Conservation (phyloP, 2,329 filamentous ascomycete genomes). For the Zasmidium citrigriseum region DNA sequence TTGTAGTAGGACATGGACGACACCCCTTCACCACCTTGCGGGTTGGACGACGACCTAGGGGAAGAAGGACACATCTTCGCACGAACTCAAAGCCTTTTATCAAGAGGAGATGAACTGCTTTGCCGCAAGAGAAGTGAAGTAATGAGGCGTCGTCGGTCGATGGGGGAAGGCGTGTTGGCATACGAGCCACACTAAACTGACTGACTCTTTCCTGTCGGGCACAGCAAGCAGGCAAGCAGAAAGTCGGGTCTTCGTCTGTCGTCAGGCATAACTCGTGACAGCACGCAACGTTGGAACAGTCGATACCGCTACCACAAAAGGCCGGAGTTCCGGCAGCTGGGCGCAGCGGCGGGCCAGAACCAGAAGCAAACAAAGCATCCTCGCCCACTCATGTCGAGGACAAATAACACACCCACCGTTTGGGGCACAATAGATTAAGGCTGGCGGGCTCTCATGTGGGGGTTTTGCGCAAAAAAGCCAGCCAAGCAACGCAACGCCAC, state of each 20-base stretch:
- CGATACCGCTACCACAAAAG: conserved; percentile 3
- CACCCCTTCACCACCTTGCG: not conserved
- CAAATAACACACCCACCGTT: conserved; percentile 13
- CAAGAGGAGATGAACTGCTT: not conserved
- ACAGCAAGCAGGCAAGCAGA: too few species aligned
- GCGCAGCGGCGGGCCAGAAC: conserved; percentile 11
- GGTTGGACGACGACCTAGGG: not conserved
- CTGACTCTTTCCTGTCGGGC: too few species aligned
- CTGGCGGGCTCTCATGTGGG: not conserved
- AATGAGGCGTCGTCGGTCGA: not conserved
- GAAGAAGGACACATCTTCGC: not conserved
- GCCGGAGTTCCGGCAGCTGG: conserved; percentile 23
- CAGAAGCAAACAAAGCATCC: conserved; percentile 8
- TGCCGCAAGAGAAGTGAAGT: conserved; percentile 5
- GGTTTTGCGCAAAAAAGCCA: not conserved
- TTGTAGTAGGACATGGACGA: conserved; percentile 21
- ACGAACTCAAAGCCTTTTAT: not conserved
- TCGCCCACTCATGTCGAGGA: conserved; percentile 16
- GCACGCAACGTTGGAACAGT: too few species aligned
- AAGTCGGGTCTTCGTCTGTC: too few species aligned
- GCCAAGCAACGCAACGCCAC: too few species aligned
- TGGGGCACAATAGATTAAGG: not conserved
- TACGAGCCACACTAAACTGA: too few species aligned
- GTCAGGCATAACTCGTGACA: too few species aligned
- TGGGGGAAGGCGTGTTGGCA: conserved; percentile 8